Percentiles rank a stretch among this genome's conserved stretches.
Conservation (phyloP, 2,329 filamentous ascomycete genomes). For the Phyllachora maydis region DNA sequence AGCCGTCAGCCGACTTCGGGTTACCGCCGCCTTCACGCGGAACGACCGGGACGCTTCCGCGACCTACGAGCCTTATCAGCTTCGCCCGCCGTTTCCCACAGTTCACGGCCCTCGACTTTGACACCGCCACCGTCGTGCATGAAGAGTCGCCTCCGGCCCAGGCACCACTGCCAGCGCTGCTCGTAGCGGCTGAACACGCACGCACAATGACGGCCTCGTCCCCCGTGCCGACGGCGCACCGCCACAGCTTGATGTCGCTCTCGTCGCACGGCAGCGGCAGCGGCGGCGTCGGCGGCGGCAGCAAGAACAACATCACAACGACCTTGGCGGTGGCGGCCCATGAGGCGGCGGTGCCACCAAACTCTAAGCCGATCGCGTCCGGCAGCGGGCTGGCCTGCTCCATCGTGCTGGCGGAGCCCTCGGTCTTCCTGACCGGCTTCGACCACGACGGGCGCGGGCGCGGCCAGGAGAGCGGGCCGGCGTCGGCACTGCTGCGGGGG, state of each 20-base stretch:
- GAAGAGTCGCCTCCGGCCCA: too few species aligned
- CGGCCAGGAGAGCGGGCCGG: conserved; percentile 30
- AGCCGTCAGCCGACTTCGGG: too few species aligned
- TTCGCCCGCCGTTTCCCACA: conserved; percentile 7
- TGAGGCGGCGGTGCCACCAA: too few species aligned
- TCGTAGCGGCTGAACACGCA: too few species aligned
- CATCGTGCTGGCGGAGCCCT: conserved; percentile 60
- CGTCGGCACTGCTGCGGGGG: conserved; percentile 67
- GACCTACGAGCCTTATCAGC: conserved; percentile 7
- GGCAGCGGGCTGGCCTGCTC: conserved; percentile 57
- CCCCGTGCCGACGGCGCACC: too few species aligned
- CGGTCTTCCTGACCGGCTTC: conserved; percentile 60
- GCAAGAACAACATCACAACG: too few species aligned
- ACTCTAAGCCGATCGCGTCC: conserved; percentile 53
- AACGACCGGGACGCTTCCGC: conserved; percentile 4
- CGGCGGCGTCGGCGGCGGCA: conserved; percentile 8
- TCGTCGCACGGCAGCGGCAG: too few species aligned
- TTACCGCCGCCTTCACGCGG: too few species aligned
- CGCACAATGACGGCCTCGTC: too few species aligned
- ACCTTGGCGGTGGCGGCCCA: too few species aligned
- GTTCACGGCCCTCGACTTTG: conserved; percentile 3
- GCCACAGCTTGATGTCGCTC: too few species aligned
- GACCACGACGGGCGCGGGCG: conserved; percentile 42
- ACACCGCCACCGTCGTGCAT: neutral
- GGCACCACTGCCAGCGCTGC: too few species aligned